phyloP scores from a whole-genome alignment of 1,139 yeast genomes.

The Waltiozyma sp. region DNA sequence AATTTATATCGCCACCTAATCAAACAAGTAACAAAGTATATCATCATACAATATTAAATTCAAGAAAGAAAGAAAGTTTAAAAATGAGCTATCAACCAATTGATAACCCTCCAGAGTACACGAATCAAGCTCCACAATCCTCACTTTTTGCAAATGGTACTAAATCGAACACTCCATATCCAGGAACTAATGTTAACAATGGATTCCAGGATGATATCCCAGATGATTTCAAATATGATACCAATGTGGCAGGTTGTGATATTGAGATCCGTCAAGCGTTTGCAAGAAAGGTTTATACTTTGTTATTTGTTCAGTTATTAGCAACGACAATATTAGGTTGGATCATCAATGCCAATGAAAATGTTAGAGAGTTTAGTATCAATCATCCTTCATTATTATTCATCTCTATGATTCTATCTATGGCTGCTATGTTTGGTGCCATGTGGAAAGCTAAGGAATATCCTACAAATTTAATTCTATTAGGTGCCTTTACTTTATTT shows the following conservation, averaged over 20 bases:
- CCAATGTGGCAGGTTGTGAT: slow-evolving; percentile 69
- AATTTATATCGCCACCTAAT: no score
- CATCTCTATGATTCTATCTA: slow-evolving; percentile 45
- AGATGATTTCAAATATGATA: slow-evolving; percentile 80
- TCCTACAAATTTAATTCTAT: slow-evolving; percentile 50
- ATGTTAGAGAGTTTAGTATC: slow-evolving; percentile 47
- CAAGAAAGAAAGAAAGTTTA: neutral
- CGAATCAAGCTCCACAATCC: slow-evolving; percentile 3
- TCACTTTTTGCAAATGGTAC: neutral
- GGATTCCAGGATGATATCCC: slow-evolving; percentile 27
- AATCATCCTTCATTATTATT: slow-evolving; percentile 50
- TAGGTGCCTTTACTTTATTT: slow-evolving; percentile 57
- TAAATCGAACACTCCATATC: neutral
- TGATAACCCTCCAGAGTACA: slow-evolving; percentile 13
- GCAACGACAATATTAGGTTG: slow-evolving; percentile 52
- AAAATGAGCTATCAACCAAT: slow-evolving; percentile 13
- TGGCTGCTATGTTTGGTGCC: slow-evolving; percentile 54
- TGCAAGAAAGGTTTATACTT: slow-evolving; percentile 67
- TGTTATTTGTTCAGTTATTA: slow-evolving; percentile 54
- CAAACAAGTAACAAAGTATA: no score
- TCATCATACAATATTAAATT: no score
- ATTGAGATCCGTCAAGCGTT: slow-evolving; percentile 67
- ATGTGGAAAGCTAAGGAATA: slow-evolving; percentile 50
- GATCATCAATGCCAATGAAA: slow-evolving; percentile 36
- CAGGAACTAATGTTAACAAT: slow-evolving; percentile 1